Conservation (phyloP, 495 filamentous ascomycete genomes). For the Talaromyces stipitatus region DNA sequence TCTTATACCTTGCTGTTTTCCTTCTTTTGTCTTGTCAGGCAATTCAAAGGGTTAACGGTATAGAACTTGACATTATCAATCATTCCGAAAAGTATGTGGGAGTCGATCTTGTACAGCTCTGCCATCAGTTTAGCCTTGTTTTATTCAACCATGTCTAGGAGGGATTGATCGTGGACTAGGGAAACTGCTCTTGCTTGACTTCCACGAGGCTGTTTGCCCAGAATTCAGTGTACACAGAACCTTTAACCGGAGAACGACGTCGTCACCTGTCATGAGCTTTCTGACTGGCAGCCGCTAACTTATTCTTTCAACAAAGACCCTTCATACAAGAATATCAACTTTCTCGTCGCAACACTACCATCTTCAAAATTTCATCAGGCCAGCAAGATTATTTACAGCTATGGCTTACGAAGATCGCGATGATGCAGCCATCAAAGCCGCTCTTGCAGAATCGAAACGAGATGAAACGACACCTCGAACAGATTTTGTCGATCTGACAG, state of each 20-base stretch:
- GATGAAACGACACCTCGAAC: constrained; percentile 28
- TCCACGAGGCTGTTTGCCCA: not conserved
- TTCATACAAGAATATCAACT: not conserved
- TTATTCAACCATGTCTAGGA: too few relatives aligned
- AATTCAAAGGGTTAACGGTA: too few relatives aligned
- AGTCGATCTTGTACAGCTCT: too few relatives aligned
- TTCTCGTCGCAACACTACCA: not conserved
- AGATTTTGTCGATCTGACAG: constrained; percentile 31
- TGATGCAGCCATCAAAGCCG: constrained; percentile 16
- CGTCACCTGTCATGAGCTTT: not conserved
- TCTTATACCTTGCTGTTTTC: not conserved
- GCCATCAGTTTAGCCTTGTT: too few relatives aligned
- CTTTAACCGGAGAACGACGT: not conserved
- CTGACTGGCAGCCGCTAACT: not conserved
- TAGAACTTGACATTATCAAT: too few relatives aligned
- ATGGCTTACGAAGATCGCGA: constrained; percentile 14
- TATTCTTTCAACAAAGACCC: not conserved
- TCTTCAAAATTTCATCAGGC: not conserved
- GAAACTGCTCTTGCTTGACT: not conserved
- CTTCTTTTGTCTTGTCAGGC: too few relatives aligned
- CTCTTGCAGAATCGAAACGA: constrained; percentile 75
- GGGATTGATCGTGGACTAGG: too few relatives aligned
- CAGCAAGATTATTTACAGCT: not conserved
- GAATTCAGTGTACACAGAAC: not conserved
- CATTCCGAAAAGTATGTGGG: too few relatives aligned